Evolutionary conservation across 768 basidiomycete species (phyloP), one percentile per base, ranked within the genome.

Genomic region (Termitomyces sp.): DNA sequence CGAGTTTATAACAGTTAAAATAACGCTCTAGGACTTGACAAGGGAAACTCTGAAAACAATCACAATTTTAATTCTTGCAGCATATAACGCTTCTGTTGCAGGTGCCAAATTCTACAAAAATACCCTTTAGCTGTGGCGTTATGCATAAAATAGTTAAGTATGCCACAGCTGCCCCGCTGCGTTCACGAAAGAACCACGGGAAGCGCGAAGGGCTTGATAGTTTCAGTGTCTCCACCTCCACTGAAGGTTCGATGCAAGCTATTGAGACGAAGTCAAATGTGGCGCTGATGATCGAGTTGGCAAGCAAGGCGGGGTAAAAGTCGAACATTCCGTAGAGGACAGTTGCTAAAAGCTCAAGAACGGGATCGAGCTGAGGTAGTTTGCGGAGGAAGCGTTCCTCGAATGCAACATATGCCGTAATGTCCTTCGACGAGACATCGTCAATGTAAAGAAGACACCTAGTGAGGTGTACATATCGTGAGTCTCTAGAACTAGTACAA

Each of bases 391-490:
- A 61, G n/a, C 60, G 63, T 23, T 60, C 59, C 33, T 67, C 52
- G 20, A 66, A 69, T 40, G 56, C 60, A 13, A 53, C 30, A 36
- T 59, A 62, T 14, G 59, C n/a, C 1, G 35, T 35, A 9, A 48
- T 40, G 50, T 64, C 61, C 32, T 57, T 55, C 5, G 61, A 44
- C 5, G 61, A 44, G 38, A 36, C 23, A 54, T 67, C 67, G 33
- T 69, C 67, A 18, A 66, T 58, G 20, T 69, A 67, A 18, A 69
- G 61, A 14, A 64, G 36, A 28, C 55, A 64, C 68, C 68, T 69
- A 14, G 4, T 18, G 4, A 6, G n/a, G 28, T 14, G 43, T 9
- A 4, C 48, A 36, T 49, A 13, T 18, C 4, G 23, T 26, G 20
- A 36, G 20, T 58, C 3, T 6, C 9, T 20, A 16, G 1, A 12